Percentiles rank a stretch among this genome's conserved stretches.
phyloP scores from a whole-genome alignment of 768 basidiomycete genomes.

The Russula vinacea region DNA sequence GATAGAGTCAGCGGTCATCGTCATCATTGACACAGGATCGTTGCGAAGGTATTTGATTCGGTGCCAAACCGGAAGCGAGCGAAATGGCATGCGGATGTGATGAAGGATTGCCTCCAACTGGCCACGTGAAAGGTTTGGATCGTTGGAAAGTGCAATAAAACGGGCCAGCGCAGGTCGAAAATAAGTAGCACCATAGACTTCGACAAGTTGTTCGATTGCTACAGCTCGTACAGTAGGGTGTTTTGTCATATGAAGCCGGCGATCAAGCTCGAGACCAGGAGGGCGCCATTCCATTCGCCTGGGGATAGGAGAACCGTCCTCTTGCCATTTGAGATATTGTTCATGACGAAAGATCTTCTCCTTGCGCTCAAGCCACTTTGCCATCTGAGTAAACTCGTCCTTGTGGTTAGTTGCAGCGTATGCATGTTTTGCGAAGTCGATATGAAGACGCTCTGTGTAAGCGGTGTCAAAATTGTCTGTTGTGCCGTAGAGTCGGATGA shows the following conservation, averaged over 20 bases:
- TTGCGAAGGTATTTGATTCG: neutral
- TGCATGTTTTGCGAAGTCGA: neutral
- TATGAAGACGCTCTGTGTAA: neutral
- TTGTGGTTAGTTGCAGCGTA: neutral
- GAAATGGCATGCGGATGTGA: neutral
- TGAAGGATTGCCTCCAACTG: neutral
- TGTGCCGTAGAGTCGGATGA: slow-evolving; percentile 14
- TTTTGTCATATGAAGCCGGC: neutral
- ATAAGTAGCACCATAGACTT: neutral
- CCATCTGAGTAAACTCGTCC: neutral
- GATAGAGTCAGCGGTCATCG: neutral
- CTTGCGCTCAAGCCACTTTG: neutral
- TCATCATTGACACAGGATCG: neutral
- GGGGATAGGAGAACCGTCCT: neutral
- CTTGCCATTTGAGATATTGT: neutral
- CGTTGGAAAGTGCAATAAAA: neutral
- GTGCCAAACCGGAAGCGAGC: neutral
- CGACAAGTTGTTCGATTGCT: neutral
- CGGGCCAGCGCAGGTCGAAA: neutral
- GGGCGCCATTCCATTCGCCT: neutral
- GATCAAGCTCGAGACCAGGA: neutral
- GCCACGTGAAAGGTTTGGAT: neutral
- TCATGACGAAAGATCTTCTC: neutral
- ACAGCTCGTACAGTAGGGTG: neutral
- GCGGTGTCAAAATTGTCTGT: slow-evolving; percentile 8